Percentiles rank a stretch among this genome's conserved stretches.
These are phyloP conservation scores for Themeda triandra DNA, from an alignment of 176 grass and related monocot species.

Conservation along the genomic window DNA sequence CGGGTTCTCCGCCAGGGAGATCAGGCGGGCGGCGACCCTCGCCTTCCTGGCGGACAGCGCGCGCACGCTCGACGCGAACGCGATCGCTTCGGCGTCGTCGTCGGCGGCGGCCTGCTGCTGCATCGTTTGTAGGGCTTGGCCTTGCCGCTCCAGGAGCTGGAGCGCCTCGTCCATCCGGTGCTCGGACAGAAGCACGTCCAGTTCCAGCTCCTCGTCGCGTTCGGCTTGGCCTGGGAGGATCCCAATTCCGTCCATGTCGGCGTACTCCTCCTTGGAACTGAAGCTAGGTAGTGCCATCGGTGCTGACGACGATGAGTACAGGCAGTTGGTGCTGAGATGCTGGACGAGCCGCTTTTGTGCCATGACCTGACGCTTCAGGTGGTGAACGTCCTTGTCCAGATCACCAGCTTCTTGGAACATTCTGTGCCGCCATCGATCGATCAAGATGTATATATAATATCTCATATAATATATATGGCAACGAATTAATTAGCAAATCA, in stretches of 20 bases:
- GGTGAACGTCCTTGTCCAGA: slow-evolving; percentile 30
- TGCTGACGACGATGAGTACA: slow-evolving; percentile 25
- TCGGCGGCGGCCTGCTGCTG: neutral
- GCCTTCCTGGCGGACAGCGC: neutral
- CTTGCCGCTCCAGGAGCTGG: slow-evolving; percentile 22
- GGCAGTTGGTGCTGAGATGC: slow-evolving; percentile 17
- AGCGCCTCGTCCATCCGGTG: slow-evolving; percentile 41
- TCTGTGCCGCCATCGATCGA: neutral
- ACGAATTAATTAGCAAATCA: neutral
- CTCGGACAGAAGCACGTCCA: slow-evolving; percentile 48
- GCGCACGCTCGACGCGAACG: neutral
- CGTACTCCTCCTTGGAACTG: too few species aligned
- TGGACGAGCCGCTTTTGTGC: slow-evolving; percentile 36
- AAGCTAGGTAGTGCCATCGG: neutral
- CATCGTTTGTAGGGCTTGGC: neutral
- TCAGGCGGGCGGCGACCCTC: slow-evolving; percentile 28
- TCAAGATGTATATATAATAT: neutral
- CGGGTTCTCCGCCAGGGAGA: slow-evolving; percentile 24
- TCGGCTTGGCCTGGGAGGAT: neutral
- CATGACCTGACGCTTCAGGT: slow-evolving; percentile 39
- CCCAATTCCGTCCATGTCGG: neutral
- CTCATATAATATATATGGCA: too few species aligned
- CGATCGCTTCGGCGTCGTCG: neutral
- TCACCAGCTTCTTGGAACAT: slow-evolving; percentile 41
- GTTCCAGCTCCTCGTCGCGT: neutral